phyloP scores from a whole-genome alignment of 2,329 filamentous ascomycete species.

The Penicillium aurantiogriseum region DNA sequence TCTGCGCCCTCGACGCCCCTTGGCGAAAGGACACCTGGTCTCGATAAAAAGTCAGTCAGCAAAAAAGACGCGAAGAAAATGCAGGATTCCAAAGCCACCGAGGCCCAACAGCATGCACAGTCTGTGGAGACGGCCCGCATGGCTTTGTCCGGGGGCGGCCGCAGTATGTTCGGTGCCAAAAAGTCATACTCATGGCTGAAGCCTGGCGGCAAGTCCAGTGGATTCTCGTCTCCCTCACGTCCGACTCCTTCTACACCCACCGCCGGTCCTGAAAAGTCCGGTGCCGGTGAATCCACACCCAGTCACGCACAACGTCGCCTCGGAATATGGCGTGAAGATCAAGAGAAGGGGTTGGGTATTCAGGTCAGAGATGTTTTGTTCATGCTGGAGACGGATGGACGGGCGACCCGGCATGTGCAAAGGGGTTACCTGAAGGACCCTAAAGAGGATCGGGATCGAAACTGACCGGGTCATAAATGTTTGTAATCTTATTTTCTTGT shows the following conservation, averaged over 20 bases:
- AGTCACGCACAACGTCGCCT: constrained; percentile 56
- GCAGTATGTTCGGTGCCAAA: constrained; percentile 44
- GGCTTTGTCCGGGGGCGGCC: constrained; percentile 53
- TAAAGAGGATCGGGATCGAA: constrained; percentile 43
- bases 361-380: constrained; percentile 80
- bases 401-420: constrained; percentile 44
- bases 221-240: constrained; percentile 40
- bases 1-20: constrained; percentile 56
- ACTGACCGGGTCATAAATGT: constrained; percentile 21
- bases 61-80: constrained; percentile 86
- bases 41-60: constrained; percentile 65
- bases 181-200: constrained; percentile 52
- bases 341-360: constrained; percentile 71
- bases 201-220: constrained; percentile 36
- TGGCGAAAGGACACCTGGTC: constrained; percentile 56
- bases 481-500: constrained; percentile 24
- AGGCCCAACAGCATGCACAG: constrained; percentile 74
- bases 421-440: constrained; percentile 45
- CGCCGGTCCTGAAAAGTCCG: constrained; percentile 32
- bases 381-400: constrained; percentile 75
- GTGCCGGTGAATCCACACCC: constrained; percentile 32
- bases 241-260: constrained; percentile 30
- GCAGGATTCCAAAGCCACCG: constrained; percentile 69
- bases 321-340: constrained; percentile 76
- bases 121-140: constrained; percentile 81